These are phyloP conservation scores for Talaromyces funiculosus DNA, from an alignment of 2,329 filamentous ascomycete species.

Conservation along the genomic window DNA sequence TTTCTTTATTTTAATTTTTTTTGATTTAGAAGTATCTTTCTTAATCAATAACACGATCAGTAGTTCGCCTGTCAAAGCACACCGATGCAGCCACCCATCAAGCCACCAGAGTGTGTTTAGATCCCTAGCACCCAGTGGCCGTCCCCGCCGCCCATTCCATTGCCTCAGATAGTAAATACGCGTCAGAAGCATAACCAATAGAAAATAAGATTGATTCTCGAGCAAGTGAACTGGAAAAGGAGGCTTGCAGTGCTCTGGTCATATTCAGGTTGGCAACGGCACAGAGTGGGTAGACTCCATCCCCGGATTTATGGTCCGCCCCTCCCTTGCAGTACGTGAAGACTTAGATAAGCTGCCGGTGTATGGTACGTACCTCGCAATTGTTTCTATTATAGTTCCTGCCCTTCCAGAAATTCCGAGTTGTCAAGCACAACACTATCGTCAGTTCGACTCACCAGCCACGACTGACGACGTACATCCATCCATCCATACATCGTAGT, in stretches of 20 bases:
- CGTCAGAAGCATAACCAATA: too few species aligned
- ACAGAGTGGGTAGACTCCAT: background rate
- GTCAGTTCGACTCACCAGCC: too few species aligned
- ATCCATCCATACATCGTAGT: too few species aligned
- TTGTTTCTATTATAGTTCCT: background rate
- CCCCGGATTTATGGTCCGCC: conserved; percentile 5
- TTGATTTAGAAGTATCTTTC: too few species aligned
- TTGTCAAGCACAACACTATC: too few species aligned
- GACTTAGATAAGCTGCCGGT: too few species aligned
- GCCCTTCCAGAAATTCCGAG: conserved; percentile 3
- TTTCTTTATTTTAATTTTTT: background rate
- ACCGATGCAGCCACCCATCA: conserved; percentile 11
- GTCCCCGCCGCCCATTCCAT: background rate
- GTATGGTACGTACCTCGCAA: background rate
- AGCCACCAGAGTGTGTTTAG: conserved; percentile 8
- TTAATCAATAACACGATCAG: background rate
- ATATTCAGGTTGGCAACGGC: background rate
- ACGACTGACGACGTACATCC: too few species aligned
- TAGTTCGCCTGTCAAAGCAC: conserved; percentile 11
- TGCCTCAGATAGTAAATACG: too few species aligned
- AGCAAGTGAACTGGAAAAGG: background rate
- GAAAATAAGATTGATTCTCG: background rate
- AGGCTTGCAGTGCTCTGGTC: conserved; percentile 3
- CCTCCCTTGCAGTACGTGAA: background rate
- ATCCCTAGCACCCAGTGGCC: background rate